These are phyloP conservation scores for Ramularia endophylla DNA, from an alignment of 2,329 filamentous ascomycete species.

Conservation along the genomic window DNA sequence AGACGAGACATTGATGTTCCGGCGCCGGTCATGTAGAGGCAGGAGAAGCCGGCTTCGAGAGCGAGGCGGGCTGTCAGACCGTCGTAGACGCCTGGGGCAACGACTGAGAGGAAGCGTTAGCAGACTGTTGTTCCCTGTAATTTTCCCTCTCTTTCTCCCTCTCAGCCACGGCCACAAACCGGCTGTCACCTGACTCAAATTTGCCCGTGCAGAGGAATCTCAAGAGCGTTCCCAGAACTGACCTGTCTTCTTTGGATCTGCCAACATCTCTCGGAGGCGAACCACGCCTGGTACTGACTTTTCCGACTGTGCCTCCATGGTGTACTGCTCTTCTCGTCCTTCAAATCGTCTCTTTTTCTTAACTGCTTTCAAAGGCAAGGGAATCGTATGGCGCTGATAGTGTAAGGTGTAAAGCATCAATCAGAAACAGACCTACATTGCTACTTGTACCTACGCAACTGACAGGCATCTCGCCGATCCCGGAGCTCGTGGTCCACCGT, in stretches of 20 bases:
- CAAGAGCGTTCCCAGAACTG: too few species aligned
- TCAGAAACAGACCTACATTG: conserved; percentile 4
- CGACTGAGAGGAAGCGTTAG: conserved; percentile 30
- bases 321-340: not conserved
- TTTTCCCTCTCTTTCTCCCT: too few species aligned
- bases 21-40: conserved; percentile 63
- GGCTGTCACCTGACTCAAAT: too few species aligned
- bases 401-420: conserved; percentile 1
- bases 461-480: conserved; percentile 4
- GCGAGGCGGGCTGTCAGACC: conserved; percentile 61
- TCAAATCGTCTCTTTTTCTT: too few species aligned
- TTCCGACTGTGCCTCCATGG: not conserved
- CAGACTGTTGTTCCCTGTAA: too few species aligned
- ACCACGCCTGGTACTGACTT: conserved; percentile 13
- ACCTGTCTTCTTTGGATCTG: conserved; percentile 21
- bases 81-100: conserved; percentile 63
- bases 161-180: too few species aligned
- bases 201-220: too few species aligned
- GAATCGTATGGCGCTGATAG: too few species aligned
- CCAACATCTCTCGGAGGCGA: conserved; percentile 27
- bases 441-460: conserved; percentile 3
- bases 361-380: too few species aligned
- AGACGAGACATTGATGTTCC: conserved; percentile 57
- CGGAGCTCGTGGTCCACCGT: conserved; percentile 4
- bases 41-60: conserved; percentile 56